Base-by-base conservation (phyloP, 805 yeast genomes). In the Wickerhamomyces chambardii region DNA sequence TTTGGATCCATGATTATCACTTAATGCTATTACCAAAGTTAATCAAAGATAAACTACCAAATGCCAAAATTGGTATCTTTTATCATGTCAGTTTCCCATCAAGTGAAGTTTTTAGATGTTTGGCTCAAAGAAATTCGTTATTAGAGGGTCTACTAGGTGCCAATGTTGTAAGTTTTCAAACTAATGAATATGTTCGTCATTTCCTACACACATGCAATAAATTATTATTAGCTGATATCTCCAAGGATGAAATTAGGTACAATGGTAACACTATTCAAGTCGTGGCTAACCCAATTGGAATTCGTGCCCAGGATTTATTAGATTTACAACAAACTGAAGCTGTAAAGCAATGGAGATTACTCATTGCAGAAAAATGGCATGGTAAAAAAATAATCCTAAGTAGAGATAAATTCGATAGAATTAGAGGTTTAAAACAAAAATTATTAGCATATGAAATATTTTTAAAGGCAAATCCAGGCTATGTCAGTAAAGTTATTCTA, bases 1-100 rank as follows among this genome's bases (percentile, higher is more conserved):
- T 90, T 40, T 92, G 97, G 97, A 68, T 90, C 35, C 95, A 90
- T 55, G 98, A 90, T 58, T 90, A 90, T 54, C 97, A 92, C 59
- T 64, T 90, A 41, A 67, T 92, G 61, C 62, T 90, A 30, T 85
- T 89, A 2, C 97, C 97, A 0, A 69, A 68, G 36, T 79, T 90
- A 90, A 70, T 90, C 4, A 70, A 96, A 40, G 67, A 75, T 38
- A 60, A 68, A 43, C 55, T 87, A 17, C 96, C 97, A 5, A 56
- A 75, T 38, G 97, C 95, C 2, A 76, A 81, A 42, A 87, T 92
- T 46, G 97, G 96, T 0, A 83, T 89, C 47, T 92, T 87, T 58
- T 64, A 92, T 38, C 98, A 92, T 51, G 84, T 90, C 12, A 83
- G 97, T 2, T 90, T 90, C 63, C 98, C 98, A 8, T 84, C 95